Percentiles rank a stretch among this genome's conserved stretches.
These are phyloP conservation scores for Magnusiomyces suaveolens DNA, from an alignment of 1,139 yeast genomes.

Conservation along the genomic window DNA sequence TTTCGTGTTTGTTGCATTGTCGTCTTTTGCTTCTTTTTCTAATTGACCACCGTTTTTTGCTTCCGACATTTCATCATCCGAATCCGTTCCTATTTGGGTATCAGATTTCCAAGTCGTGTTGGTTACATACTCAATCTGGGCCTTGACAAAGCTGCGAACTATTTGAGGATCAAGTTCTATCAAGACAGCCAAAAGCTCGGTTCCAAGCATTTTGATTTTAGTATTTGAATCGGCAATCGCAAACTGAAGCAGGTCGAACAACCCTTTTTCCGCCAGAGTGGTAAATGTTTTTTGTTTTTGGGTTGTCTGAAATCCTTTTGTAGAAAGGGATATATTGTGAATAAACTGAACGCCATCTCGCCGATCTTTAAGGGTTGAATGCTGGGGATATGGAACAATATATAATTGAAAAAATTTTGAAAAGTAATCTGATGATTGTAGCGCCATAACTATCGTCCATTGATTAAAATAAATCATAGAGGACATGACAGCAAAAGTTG, in stretches of 20 bases:
- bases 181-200: conserved; percentile 70
- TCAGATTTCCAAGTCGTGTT: conserved; percentile 3
- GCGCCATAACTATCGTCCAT: conserved; percentile 55
- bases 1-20: too few species aligned
- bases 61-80: conserved; percentile 8
- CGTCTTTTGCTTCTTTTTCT: not conserved
- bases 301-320: conserved; percentile 55
- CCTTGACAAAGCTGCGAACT: conserved; percentile 30
- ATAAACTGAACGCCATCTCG: conserved; percentile 70
- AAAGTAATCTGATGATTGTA: conserved; percentile 45
- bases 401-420: conserved; percentile 51
- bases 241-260: conserved; percentile 59
- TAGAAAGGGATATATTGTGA: conserved; percentile 69
- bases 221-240: conserved; percentile 49
- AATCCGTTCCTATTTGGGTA: conserved; percentile 2
- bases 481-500: conserved; percentile 54
- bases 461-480: conserved; percentile 63
- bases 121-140: conserved; percentile 1
- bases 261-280: conserved; percentile 55
- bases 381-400: conserved; percentile 20
- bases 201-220: conserved; percentile 57
- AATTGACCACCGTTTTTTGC: conserved; percentile 37
- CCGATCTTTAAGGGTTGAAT: conserved; percentile 7
- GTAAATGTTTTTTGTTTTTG: conserved; percentile 62
- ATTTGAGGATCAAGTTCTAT: conserved; percentile 76